Percentiles rank a stretch among this genome's conserved stretches.
phyloP scores from a whole-genome alignment of 805 yeast species.

The Lachancea thermotolerans region DNA sequence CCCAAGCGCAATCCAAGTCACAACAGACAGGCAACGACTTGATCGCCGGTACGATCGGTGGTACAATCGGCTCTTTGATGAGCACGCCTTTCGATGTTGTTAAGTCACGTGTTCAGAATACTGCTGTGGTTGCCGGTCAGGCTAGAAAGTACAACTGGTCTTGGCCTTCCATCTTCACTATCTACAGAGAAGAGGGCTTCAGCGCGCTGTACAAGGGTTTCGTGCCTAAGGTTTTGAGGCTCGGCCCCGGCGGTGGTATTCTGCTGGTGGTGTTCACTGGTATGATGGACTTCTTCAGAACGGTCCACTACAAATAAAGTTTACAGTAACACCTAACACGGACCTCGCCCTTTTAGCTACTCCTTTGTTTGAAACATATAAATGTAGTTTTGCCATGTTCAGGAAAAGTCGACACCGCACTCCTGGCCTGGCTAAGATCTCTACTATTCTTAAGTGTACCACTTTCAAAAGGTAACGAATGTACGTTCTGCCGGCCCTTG shows the following conservation, averaged over 20 bases:
- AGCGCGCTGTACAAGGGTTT: constrained; percentile 91
- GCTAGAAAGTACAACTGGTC: constrained; percentile 91
- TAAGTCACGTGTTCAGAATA: constrained; percentile 88
- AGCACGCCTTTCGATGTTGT: constrained; percentile 98
- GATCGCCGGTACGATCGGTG: constrained; percentile 92
- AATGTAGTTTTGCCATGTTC: too few relatives aligned
- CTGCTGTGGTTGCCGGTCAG: constrained; percentile 60
- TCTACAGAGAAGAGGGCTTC: constrained; percentile 83
- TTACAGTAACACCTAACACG: background rate
- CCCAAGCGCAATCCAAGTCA: constrained; percentile 61
- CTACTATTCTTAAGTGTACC: too few relatives aligned
- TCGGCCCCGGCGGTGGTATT: constrained; percentile 99
- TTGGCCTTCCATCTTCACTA: constrained; percentile 64
- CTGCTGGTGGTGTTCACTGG: constrained; percentile 92
- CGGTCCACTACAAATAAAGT: constrained; percentile 5
- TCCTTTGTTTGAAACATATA: too few relatives aligned
- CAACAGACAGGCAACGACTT: constrained; percentile 82
- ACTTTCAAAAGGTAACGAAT: constrained; percentile 12
- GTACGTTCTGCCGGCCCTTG: constrained; percentile 71
- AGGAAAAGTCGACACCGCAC: too few relatives aligned
- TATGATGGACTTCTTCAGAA: constrained; percentile 89
- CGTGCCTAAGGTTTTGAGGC: constrained; percentile 91
- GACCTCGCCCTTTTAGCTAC: too few relatives aligned
- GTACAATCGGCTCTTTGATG: constrained; percentile 89
- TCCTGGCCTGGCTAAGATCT: too few relatives aligned